Evolutionary conservation across 805 yeast genomes (phyloP).

Genomic region (Candida khao-thaluensis): DNA sequence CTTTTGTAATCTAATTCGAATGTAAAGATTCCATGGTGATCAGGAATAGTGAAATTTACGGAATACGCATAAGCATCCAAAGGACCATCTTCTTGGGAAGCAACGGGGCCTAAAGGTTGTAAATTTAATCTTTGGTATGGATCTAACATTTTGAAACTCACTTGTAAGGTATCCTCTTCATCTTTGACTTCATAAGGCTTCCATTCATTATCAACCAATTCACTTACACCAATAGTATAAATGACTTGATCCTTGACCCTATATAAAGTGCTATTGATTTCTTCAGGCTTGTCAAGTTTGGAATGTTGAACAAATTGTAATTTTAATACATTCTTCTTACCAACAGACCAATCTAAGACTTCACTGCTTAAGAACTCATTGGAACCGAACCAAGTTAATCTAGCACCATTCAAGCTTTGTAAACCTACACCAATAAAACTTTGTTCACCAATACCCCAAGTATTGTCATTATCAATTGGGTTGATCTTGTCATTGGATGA

Average conservation of each 20-base stretch:
- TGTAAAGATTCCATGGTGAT: constrained; percentile 96
- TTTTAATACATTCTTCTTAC: constrained; percentile 62
- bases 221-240: constrained; percentile 52
- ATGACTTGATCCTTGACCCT: constrained; percentile 71
- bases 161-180: constrained; percentile 61
- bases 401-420: constrained; percentile 77
- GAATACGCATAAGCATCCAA: constrained; percentile 49
- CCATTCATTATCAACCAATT: constrained; percentile 57
- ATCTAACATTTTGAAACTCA: constrained; percentile 86
- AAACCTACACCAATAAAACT: constrained; percentile 72
- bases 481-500: constrained; percentile 45
- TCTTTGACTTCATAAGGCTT: constrained; percentile 49
- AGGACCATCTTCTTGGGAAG: constrained; percentile 31
- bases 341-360: constrained; percentile 66
- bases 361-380: constrained; percentile 44
- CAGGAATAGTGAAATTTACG: constrained; percentile 73
- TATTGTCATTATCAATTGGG: constrained; percentile 42
- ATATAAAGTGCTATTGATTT: constrained; percentile 46
- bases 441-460: constrained; percentile 83
- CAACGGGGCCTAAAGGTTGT: constrained; percentile 38
- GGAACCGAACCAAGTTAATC: constrained; percentile 82
- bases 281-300: constrained; percentile 47
- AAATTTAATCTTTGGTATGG: constrained; percentile 87
- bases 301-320: constrained; percentile 54
- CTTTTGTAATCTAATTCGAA: constrained; percentile 76